These are phyloP conservation scores for Wickerhamiella lipophila DNA, from an alignment of 805 yeast genomes.

Conservation along the genomic window DNA sequence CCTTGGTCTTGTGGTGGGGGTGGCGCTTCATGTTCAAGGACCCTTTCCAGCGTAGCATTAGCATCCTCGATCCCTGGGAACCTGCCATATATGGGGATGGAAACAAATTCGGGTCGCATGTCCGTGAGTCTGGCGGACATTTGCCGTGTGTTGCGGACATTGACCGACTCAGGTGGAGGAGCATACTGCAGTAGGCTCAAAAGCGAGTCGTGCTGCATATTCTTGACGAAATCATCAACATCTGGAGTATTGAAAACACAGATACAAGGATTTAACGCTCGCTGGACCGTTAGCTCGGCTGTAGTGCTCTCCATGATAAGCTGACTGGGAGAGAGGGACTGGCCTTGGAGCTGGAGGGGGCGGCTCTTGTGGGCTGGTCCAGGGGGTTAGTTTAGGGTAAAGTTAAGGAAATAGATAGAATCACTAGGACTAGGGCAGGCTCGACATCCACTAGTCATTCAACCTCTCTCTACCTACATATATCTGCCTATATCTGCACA, in stretches of 20 bases:
- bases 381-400: too few species aligned
- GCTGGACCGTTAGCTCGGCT: neutral
- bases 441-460: too few species aligned
- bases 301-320: neutral
- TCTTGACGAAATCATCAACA: neutral
- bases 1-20: too few species aligned
- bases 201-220: conserved; percentile 3
- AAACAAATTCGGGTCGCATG: conserved; percentile 33
- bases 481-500: too few species aligned
- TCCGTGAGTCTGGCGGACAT: conserved; percentile 39
- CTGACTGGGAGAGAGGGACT: too few species aligned
- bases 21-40: conserved; percentile 3
- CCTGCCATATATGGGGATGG: conserved; percentile 30
- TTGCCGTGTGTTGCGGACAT: conserved; percentile 39
- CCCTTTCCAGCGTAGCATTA: conserved; percentile 12
- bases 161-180: conserved; percentile 31
- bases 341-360: too few species aligned
- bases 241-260: neutral
- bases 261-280: conserved; percentile 7
- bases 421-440: too few species aligned
- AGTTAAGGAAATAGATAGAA: too few species aligned
- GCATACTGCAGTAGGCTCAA: conserved; percentile 3
- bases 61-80: conserved; percentile 12
- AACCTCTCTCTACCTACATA: too few species aligned
- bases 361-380: too few species aligned